Base-by-base conservation (phyloP, 1,139 yeast species). In the Hyphopichia fennica region DNA sequence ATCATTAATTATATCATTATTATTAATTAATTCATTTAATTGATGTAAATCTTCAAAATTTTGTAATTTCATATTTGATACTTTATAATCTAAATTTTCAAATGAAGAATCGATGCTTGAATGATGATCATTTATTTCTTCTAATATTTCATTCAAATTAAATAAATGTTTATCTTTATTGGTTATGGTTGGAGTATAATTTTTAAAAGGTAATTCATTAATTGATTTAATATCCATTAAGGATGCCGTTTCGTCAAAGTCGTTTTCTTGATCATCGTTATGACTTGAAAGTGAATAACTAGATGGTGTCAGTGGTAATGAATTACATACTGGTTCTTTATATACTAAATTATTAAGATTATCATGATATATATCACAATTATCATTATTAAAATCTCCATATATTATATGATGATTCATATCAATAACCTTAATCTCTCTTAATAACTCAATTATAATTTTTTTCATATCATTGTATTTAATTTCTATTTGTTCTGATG, bases 31-130 rank as follows among this genome's bases (percentile, higher is more conserved):
- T 4, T 5, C 20, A 19, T 30, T 37, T 14, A 49, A 41, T 2
- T 46, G 37, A 2, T 29, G 23, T 25, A 48, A 35, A 23, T 47
- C 49, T 15, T 23, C 23, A 14, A 34, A 35, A 38, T 48, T 49
- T 14, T 40, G 39, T 9, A 35, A 9, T 31, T 47, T 41, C 2
- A 49, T 25, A 15, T 31, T 41, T 2, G 20, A 10, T 4, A 49
- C 18, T n/a, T 42, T 43, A 20, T 27, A 14, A 15, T 47, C 50
- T 19, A 45, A 29, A 3, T 9, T 15, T 3, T 18, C 5, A 35
- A 40, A 43, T 8, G 30, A 42, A 15, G 13, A 6, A 11, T 38
- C 41, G 14, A 34, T 34, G 4, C 18, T 15, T 4, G 25, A n/a
- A 28, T 38, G 37, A 6, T 27, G 31, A 17, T 28, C 34, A 19